A percentile compares a stretch with the other conserved stretches of the same genome.
These are phyloP conservation scores for Debaryomyces nepalensis DNA, from an alignment of 1,139 yeast species.

Conservation along the genomic window DNA sequence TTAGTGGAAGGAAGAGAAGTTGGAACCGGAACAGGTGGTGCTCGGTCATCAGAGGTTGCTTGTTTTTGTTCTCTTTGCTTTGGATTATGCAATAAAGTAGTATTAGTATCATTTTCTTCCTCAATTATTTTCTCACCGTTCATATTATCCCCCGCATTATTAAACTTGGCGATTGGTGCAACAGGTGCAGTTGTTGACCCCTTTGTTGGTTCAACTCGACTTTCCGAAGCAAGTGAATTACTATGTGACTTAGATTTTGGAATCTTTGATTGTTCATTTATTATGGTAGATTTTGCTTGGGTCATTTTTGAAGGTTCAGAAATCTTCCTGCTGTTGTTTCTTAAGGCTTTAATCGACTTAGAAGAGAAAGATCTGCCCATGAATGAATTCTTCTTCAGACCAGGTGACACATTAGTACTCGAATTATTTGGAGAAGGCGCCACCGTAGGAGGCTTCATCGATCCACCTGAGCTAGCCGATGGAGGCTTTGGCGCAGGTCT, in stretches of 20 bases:
- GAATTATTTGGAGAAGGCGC: constrained; percentile 18
- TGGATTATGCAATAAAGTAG: constrained; percentile 15
- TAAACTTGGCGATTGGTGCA: constrained; percentile 36
- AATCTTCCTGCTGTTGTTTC: constrained; percentile 27
- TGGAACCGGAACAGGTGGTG: constrained; percentile 42
- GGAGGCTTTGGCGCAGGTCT: constrained; percentile 72
- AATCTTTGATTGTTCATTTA: constrained; percentile 22
- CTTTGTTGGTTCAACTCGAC: constrained; percentile 24
- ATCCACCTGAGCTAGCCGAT: constrained; percentile 15
- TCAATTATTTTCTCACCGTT: constrained; percentile 8
- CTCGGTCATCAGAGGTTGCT: constrained; percentile 38
- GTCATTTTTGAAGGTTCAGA: constrained; percentile 27
- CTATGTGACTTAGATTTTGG: constrained; percentile 53
- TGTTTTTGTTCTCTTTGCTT: constrained; percentile 28
- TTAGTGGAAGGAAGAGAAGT: constrained; percentile 19
- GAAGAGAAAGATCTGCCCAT: constrained; percentile 47
- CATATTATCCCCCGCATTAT: constrained; percentile 15
- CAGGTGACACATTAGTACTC: constrained; percentile 20
- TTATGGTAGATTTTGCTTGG: constrained; percentile 15
- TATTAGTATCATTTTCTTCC: constrained; percentile 17
- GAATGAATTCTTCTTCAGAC: constrained; percentile 23
- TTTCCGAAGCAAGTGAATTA: constrained; percentile 37
- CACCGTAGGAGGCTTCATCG: constrained; percentile 10
- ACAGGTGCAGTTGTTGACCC: constrained; percentile 50
- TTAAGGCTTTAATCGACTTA: constrained; percentile 42